Conservation (phyloP, 78 protist genomes). For the Protostelium mycophagum region DNA sequence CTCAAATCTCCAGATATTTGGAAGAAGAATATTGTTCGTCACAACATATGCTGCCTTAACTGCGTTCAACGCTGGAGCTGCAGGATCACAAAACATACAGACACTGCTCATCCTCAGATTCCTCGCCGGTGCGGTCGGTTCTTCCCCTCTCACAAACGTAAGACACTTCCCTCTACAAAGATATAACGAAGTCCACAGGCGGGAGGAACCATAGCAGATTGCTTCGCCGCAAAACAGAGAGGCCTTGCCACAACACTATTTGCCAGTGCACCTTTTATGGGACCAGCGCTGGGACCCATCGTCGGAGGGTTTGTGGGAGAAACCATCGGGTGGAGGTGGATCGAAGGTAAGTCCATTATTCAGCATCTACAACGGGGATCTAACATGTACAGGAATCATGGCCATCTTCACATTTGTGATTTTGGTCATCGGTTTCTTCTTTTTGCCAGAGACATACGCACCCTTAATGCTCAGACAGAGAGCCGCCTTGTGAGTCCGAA, state of each 20-base stretch:
- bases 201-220: neutral
- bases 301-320: neutral
- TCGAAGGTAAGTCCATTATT: neutral
- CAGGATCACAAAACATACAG: neutral
- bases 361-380: neutral
- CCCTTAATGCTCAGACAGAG: neutral
- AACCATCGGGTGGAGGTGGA: neutral
- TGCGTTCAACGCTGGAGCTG: neutral
- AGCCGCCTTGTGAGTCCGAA: neutral
- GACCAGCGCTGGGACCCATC: neutral
- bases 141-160: neutral
- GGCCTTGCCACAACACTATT: neutral
- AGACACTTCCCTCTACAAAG: neutral
- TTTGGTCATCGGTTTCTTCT: neutral
- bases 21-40: neutral
- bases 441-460: neutral
- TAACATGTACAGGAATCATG: neutral
- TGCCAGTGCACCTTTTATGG: neutral
- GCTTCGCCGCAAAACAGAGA: neutral
- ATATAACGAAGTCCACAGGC: neutral
- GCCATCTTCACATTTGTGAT: neutral
- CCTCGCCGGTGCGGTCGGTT: neutral
- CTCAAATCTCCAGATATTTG: neutral
- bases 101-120: neutral
- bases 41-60: neutral